Percentiles rank a stretch among this genome's conserved stretches.
These are phyloP conservation scores for Santalum album DNA, from an alignment of 164 flowering plant genomes.

Conservation along the genomic window DNA sequence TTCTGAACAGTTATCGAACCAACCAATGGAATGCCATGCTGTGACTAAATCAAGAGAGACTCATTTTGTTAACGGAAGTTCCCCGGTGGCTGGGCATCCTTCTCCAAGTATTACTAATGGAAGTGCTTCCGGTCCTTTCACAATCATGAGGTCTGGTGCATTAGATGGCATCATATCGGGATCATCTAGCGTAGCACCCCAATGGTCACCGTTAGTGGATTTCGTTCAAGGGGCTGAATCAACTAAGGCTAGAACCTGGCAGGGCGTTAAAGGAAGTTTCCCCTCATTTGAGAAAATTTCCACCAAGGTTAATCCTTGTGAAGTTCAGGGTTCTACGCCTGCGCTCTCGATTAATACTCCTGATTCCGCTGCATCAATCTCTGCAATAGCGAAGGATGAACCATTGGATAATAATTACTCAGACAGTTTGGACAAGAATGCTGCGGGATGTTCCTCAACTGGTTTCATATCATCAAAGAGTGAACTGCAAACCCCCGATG, in stretches of 20 bases:
- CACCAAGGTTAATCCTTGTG: conserved; percentile 8
- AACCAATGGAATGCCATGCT: background rate
- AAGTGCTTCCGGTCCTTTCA: conserved; percentile 1
- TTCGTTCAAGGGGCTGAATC: conserved; percentile 1
- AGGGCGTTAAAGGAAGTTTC: conserved; percentile 7
- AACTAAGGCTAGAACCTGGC: background rate
- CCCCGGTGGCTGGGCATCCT: conserved; percentile 2
- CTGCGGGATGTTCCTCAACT: conserved; percentile 4
- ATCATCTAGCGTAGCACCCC: conserved; percentile 2
- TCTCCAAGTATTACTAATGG: conserved; percentile 4
- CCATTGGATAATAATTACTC: conserved; percentile 1
- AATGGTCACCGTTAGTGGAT: conserved; percentile 1
- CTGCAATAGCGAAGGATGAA: conserved; percentile 41
- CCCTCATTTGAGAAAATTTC: conserved; percentile 5
- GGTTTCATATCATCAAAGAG: conserved; percentile 21
- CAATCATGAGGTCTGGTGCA: conserved; percentile 2
- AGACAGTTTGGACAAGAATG: conserved; percentile 5
- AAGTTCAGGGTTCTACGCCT: conserved; percentile 2
- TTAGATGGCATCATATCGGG: conserved; percentile 7
- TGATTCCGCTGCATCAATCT: conserved; percentile 14
- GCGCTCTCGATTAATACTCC: conserved; percentile 3
- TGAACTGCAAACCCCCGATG: conserved; percentile 22
- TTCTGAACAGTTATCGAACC: conserved; percentile 1
- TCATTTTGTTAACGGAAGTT: conserved; percentile 5
- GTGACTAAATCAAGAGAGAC: conserved; percentile 8